Evolutionary conservation across 257 asterid genomes (phyloP).

Genomic region (Petrea volubilis): DNA sequence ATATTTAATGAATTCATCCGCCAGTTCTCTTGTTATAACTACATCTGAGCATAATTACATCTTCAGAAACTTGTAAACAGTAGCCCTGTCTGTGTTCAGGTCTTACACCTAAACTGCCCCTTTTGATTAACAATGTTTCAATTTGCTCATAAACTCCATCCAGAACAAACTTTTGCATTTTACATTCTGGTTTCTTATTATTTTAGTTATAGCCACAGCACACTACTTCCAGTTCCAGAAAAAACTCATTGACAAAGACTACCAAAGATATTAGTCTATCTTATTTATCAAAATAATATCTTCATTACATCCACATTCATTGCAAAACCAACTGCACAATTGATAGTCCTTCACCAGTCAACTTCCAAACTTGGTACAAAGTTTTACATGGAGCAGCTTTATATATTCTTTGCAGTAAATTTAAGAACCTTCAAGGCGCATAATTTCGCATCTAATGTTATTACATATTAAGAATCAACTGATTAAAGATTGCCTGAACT

Average conservation of each 20-base stretch:
- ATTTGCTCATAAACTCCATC: not conserved
- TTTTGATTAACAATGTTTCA: not conserved
- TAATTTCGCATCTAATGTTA: not conserved
- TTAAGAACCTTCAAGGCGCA: not conserved
- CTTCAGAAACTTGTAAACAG: not conserved
- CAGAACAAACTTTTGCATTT: not conserved
- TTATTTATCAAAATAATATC: not conserved
- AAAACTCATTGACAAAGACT: not conserved
- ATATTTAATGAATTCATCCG: not conserved
- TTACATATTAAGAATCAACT: not conserved
- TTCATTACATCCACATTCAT: not conserved
- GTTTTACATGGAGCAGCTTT: not conserved
- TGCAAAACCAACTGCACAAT: constrained; percentile 13
- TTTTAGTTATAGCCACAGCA: not conserved
- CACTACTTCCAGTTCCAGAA: not conserved
- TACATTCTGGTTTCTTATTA: not conserved
- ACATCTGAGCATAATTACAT: not conserved
- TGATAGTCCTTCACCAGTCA: not conserved
- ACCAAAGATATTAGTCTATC: not conserved
- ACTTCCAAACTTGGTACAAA: no score
- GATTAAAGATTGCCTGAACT: not conserved
- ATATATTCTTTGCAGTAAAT: not conserved
- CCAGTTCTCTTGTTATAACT: not conserved
- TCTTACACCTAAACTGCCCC: not conserved
- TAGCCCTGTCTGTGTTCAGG: not conserved